These are phyloP conservation scores for Erodium maritimum DNA, from an alignment of 345 rosid species.

Conservation along the genomic window DNA sequence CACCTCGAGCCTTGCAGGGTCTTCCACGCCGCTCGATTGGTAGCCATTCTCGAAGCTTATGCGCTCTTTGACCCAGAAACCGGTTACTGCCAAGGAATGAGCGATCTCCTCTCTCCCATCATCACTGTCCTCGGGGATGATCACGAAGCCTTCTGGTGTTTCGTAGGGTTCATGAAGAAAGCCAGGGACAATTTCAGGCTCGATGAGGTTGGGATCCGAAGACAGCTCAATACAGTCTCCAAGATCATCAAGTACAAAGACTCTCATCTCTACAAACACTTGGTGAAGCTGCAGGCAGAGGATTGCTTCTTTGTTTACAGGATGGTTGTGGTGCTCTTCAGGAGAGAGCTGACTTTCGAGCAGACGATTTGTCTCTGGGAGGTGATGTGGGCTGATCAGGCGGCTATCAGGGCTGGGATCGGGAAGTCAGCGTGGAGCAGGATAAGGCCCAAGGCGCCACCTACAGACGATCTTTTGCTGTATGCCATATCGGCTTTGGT, in stretches of 20 bases:
- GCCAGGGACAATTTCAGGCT: slow-evolving; percentile 92
- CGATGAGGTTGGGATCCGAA: slow-evolving; percentile 84
- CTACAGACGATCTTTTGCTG: slow-evolving; percentile 76
- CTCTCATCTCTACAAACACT: slow-evolving; percentile 73
- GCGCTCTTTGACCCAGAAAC: slow-evolving; percentile 79
- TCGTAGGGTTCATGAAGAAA: slow-evolving; percentile 86
- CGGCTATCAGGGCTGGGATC: slow-evolving; percentile 75
- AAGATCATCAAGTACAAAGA: slow-evolving; percentile 82
- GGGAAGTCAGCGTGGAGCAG: slow-evolving; percentile 82
- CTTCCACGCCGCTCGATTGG: slow-evolving; percentile 87
- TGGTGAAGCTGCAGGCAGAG: slow-evolving; percentile 82
- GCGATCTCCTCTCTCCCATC: slow-evolving; percentile 92
- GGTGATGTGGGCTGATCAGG: slow-evolving; percentile 98
- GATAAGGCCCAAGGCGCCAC: slow-evolving; percentile 74
- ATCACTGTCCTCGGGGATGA: slow-evolving; percentile 58
- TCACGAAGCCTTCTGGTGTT: slow-evolving; percentile 92
- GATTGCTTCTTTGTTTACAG: slow-evolving; percentile 96
- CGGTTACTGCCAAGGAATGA: slow-evolving; percentile 99
- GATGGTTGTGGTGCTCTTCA: slow-evolving; percentile 90
- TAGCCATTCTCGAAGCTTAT: slow-evolving; percentile 90
- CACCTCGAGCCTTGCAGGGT: slow-evolving; percentile 66
- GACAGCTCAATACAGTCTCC: slow-evolving; percentile 74
- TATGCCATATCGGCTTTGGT: slow-evolving; percentile 87
- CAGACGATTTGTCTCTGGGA: slow-evolving; percentile 90
- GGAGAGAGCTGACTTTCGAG: slow-evolving; percentile 79